Base-by-base conservation (phyloP, 768 basidiomycete genomes). In the Trametes meyenii region DNA sequence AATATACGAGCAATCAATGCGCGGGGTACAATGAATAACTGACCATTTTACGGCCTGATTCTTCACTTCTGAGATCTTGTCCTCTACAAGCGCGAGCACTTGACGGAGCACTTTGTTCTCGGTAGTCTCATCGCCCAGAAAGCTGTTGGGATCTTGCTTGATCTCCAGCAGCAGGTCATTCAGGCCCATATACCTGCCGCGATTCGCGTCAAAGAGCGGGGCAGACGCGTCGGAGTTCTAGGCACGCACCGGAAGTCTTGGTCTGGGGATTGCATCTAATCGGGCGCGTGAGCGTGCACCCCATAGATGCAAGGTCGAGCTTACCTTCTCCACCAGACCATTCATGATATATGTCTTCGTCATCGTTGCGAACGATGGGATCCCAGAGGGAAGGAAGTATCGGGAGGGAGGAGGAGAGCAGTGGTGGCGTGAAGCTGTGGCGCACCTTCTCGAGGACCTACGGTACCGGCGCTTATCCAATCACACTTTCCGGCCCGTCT, bases 1-100 rank as follows among this genome's bases (percentile, higher is more conserved):
- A 42, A 21, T 39, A 12, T 24, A 12, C 19, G 13, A 19, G 51
- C 23, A 46, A 35, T 36, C 14, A 17, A 54, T 17, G 19, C 17
- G 26, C 11, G 48, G 5, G 1, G 23, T 21, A 14, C 17, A 17
- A 23, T 35, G 16, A 21, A 39, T 50, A 36, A 72, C 83, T 55
- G 67, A 92, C 96, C 94, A 96, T 78, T 96, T 94, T 12, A 97
- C 96, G 2, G 94, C 94, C 73, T 93, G 90, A 70, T 97, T 97
- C 81, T 98, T 98, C 65, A 98, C 97, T 79, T 99, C 97, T 8
- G 94, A 94, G 67, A 96, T 98, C 75, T 89, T 90, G 77, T 99
- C 97, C 71, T 92, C 90, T 5, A 98, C 89, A 19, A 98, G 83
- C 36, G 85, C 79, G 44, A 98, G 80, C 1, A 98, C 94, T 72